These are phyloP conservation scores for Erysimum cheiranthoides DNA, from an alignment of 345 rosid species.

Conservation along the genomic window DNA sequence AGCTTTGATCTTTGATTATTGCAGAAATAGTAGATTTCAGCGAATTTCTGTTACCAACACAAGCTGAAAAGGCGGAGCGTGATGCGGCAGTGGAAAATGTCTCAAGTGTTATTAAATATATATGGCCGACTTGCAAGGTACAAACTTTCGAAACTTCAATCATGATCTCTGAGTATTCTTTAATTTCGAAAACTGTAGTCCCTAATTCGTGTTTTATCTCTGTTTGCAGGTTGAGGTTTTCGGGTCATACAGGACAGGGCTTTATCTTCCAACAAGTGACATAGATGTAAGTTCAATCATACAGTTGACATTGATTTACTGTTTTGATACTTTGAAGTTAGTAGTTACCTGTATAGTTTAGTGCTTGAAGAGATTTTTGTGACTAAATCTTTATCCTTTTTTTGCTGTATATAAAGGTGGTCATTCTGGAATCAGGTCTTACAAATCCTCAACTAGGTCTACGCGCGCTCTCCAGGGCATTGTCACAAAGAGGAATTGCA, in stretches of 20 bases:
- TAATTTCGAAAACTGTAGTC: background rate
- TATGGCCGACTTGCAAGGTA: conserved; percentile 92
- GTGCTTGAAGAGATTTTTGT: conserved; percentile 3
- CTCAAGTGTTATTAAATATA: conserved; percentile 71
- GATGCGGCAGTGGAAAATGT: conserved; percentile 65
- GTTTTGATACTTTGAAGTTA: background rate
- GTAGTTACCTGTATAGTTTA: background rate
- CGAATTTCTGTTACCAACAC: conserved; percentile 83
- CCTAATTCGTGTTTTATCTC: conserved; percentile 1
- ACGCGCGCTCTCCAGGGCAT: conserved; percentile 81
- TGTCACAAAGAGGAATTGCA: conserved; percentile 81
- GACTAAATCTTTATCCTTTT: conserved; percentile 10
- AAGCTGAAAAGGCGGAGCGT: conserved; percentile 70
- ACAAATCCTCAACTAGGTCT: conserved; percentile 74
- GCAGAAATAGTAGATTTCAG: conserved; percentile 90
- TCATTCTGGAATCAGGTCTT: conserved; percentile 77
- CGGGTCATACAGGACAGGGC: conserved; percentile 86
- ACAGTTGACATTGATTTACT: background rate
- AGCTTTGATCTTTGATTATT: conserved; percentile 25
- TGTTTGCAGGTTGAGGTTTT: conserved; percentile 79
- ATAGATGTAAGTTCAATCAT: conserved; percentile 68
- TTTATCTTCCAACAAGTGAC: conserved; percentile 95
- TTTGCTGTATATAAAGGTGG: conserved; percentile 60
- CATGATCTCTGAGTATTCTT: background rate
- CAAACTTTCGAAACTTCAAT: conserved; percentile 1